phyloP scores from a whole-genome alignment of 306 rosid genomes.

The Lathyrus aphaca region DNA sequence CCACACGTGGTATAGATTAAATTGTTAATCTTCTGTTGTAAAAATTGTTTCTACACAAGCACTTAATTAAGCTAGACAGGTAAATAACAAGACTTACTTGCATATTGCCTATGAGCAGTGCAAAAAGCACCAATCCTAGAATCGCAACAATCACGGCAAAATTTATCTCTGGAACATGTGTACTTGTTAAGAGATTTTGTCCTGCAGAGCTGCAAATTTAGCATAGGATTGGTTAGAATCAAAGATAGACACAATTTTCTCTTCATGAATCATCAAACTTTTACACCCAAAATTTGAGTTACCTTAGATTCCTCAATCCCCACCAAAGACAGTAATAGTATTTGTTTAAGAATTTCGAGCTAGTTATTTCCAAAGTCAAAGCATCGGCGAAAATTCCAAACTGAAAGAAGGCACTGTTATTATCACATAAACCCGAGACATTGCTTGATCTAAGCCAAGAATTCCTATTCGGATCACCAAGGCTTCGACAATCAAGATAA shows the following conservation, averaged over 20 bases:
- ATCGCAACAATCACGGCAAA: constrained; percentile 59
- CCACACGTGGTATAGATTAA: not conserved
- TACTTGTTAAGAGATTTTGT: constrained; percentile 58
- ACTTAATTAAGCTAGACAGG: not conserved
- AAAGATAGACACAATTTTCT: not conserved
- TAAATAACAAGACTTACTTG: constrained; percentile 45
- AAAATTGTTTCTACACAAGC: not conserved
- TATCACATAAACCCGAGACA: constrained; percentile 51
- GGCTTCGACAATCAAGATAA: constrained; percentile 49
- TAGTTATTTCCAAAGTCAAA: constrained; percentile 36
- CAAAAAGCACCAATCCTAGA: constrained; percentile 64
- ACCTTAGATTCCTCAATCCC: constrained; percentile 57
- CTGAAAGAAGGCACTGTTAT: constrained; percentile 45
- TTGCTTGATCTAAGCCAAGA: constrained; percentile 60
- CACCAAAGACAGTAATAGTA: constrained; percentile 60
- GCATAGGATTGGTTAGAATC: constrained; percentile 29
- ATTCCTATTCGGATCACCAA: constrained; percentile 40
- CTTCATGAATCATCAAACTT: not conserved
- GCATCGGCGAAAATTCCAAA: constrained; percentile 63
- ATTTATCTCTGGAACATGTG: constrained; percentile 52
- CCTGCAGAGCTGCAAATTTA: constrained; percentile 56
- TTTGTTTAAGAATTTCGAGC: constrained; percentile 54
- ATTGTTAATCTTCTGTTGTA: not conserved
- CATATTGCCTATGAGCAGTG: constrained; percentile 62
- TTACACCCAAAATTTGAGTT: constrained; percentile 16